Percentiles rank a stretch among this genome's conserved stretches.
These are phyloP conservation scores for Boeremia lycopersici DNA, from an alignment of 2,329 filamentous ascomycete genomes.

Conservation along the genomic window DNA sequence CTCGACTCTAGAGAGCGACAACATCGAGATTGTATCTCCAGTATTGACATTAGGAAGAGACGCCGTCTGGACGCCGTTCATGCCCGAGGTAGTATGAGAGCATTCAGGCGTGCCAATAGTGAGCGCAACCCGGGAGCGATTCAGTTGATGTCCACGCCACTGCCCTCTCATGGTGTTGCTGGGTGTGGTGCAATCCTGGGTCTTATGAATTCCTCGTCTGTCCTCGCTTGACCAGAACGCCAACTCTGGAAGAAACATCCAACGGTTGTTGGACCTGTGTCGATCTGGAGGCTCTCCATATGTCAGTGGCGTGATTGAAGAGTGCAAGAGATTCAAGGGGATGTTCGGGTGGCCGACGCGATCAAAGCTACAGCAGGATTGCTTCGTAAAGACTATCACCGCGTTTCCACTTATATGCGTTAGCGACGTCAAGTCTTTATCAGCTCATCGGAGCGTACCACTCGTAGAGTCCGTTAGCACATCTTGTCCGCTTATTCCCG, in stretches of 20 bases:
- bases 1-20: slow-evolving; percentile 28
- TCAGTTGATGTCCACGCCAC: background rate
- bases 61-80: slow-evolving; percentile 9
- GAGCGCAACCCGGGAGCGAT: background rate
- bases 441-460: background rate
- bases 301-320: slow-evolving; percentile 23
- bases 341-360: slow-evolving; percentile 25
- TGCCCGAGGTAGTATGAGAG: background rate
- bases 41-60: slow-evolving; percentile 21
- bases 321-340: slow-evolving; percentile 32
- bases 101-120: slow-evolving; percentile 4
- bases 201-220: background rate
- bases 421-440: background rate
- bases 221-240: background rate
- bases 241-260: background rate
- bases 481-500: slow-evolving; percentile 16
- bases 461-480: slow-evolving; percentile 35
- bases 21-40: slow-evolving; percentile 16
- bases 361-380: slow-evolving; percentile 34
- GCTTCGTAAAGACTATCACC: slow-evolving; percentile 38
- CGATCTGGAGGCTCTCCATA: background rate
- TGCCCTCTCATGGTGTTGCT: slow-evolving; percentile 1
- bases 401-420: slow-evolving; percentile 29
- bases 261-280: background rate
- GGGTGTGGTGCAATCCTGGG: background rate